phyloP scores from a whole-genome alignment of 495 filamentous ascomycete species.

The Xylaria flabelliformis region DNA sequence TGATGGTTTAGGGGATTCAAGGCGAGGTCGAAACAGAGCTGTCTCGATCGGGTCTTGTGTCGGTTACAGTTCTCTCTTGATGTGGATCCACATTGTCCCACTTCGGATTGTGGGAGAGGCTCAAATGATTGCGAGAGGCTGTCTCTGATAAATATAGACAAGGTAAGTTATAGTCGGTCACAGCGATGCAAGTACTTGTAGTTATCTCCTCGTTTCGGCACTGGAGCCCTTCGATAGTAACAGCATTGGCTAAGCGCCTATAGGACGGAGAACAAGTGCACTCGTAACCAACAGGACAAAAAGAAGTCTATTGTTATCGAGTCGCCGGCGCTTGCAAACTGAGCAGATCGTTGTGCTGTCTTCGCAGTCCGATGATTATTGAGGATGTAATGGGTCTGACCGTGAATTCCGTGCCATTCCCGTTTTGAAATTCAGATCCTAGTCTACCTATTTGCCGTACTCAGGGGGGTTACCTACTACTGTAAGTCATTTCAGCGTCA shows the following conservation, averaged over 20 bases:
- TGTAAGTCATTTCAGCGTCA: neutral
- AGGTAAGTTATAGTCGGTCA: conserved; percentile 6
- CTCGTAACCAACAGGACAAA: neutral
- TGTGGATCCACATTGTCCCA: conserved; percentile 2
- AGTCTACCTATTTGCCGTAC: neutral
- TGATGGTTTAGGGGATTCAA: conserved; percentile 4
- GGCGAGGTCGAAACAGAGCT: conserved; percentile 26
- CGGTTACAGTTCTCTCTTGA: conserved; percentile 22
- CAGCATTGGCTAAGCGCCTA: conserved; percentile 12
- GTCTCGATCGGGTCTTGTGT: conserved; percentile 27
- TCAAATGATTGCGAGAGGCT: conserved; percentile 29
- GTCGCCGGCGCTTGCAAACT: neutral
- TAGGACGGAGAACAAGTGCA: neutral
- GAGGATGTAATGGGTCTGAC: neutral
- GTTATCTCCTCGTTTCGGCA: neutral
- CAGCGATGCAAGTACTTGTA: neutral
- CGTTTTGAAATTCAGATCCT: neutral
- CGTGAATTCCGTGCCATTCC: neutral
- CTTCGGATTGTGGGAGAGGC: conserved; percentile 28
- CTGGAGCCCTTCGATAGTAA: neutral
- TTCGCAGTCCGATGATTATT: conserved; percentile 8
- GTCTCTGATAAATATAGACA: conserved; percentile 17
- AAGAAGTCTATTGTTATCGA: neutral
- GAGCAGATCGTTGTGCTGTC: neutral
- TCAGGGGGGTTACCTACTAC: neutral